Evolutionary conservation across 495 filamentous ascomycete species (phyloP).

Genomic region (Aspergillus hancockii): DNA sequence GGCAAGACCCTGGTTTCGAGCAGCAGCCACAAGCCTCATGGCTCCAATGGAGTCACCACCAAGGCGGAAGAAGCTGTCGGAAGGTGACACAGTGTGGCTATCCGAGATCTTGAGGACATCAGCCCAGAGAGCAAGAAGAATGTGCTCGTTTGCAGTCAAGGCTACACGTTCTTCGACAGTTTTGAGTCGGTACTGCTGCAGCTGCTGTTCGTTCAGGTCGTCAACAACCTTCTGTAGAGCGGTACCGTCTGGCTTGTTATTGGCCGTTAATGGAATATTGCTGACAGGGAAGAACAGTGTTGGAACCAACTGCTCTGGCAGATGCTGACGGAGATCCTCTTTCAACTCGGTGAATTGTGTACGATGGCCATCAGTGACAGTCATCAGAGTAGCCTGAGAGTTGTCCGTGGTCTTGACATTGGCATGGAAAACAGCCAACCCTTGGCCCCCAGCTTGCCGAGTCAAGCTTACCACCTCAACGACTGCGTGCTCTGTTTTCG

Average conservation of each 20-base stretch:
- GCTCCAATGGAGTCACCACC: conserved; percentile 56
- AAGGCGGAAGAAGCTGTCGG: conserved; percentile 54
- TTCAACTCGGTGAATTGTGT: neutral
- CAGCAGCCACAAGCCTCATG: conserved; percentile 49
- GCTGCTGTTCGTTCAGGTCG: neutral
- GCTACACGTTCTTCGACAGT: neutral
- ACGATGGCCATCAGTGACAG: neutral
- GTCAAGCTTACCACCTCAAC: neutral
- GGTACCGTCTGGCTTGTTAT: neutral
- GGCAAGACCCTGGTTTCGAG: conserved; percentile 21
- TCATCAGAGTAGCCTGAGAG: neutral
- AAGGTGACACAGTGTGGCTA: conserved; percentile 31
- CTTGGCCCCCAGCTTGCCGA: neutral
- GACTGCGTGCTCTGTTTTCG: neutral
- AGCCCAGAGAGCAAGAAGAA: conserved; percentile 25
- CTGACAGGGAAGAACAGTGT: neutral
- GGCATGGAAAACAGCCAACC: neutral
- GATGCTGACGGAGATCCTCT: neutral
- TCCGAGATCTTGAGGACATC: conserved; percentile 17
- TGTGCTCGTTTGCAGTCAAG: conserved; percentile 19
- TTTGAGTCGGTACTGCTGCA: neutral
- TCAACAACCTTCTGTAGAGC: neutral
- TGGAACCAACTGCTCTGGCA: neutral
- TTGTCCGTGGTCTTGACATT: neutral
- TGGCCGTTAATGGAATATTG: neutral